phyloP scores from a whole-genome alignment of 2,329 filamentous ascomycete species.

The Exophiala xenobiotica region DNA sequence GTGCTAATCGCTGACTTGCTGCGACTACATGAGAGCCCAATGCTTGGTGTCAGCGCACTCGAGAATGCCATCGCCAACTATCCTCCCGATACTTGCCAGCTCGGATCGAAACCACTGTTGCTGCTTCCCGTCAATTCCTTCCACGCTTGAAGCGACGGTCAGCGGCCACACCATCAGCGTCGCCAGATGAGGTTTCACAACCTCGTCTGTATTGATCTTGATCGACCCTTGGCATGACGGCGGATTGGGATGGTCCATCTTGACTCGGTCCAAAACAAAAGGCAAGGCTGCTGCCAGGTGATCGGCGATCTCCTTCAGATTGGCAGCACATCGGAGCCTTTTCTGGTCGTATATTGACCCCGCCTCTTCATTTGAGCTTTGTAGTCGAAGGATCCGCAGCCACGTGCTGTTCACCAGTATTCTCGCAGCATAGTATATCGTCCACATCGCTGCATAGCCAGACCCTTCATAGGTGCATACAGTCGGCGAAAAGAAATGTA shows the following conservation, averaged over 20 bases:
- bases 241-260: background rate
- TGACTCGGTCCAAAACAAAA: constrained; percentile 11
- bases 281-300: constrained; percentile 9
- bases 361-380: background rate
- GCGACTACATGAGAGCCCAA: background rate
- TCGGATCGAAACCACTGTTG: constrained; percentile 29
- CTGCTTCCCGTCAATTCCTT: constrained; percentile 19
- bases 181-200: constrained; percentile 24
- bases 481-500: constrained; percentile 27
- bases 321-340: background rate
- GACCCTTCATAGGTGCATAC: constrained; percentile 30
- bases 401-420: constrained; percentile 31
- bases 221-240: constrained; percentile 41
- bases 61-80: constrained; percentile 27
- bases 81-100: constrained; percentile 27
- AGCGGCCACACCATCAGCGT: constrained; percentile 26
- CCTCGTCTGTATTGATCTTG: constrained; percentile 18
- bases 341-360: background rate
- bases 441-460: constrained; percentile 30
- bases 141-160: constrained; percentile 27
- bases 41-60: constrained; percentile 3
- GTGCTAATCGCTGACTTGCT: no score
- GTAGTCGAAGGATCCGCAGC: constrained; percentile 22
- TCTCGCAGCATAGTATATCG: constrained; percentile 28
- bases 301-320: constrained; percentile 8